A percentile compares a stretch with the other conserved stretches of the same genome.
phyloP scores from a whole-genome alignment of 1,139 yeast species.

The Protomyces pachydermus region DNA sequence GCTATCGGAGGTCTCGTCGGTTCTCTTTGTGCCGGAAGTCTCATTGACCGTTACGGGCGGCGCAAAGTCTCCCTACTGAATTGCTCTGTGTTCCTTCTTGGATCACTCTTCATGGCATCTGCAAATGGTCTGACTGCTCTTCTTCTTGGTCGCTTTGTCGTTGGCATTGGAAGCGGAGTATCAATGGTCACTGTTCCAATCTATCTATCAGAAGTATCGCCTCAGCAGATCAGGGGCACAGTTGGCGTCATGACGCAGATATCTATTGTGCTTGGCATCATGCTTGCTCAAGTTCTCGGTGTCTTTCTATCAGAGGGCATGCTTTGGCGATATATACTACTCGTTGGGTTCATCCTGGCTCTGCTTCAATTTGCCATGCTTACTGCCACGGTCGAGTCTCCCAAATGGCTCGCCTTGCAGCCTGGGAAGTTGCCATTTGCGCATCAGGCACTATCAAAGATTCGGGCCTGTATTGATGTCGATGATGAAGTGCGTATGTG shows the following conservation, averaged over 20 bases:
- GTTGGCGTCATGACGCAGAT: constrained; percentile 87
- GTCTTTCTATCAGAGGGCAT: constrained; percentile 58
- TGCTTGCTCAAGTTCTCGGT: constrained; percentile 71
- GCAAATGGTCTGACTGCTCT: constrained; percentile 48
- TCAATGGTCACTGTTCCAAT: constrained; percentile 81
- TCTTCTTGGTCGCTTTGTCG: constrained; percentile 64
- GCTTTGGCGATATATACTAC: constrained; percentile 67
- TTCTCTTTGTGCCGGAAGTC: constrained; percentile 62
- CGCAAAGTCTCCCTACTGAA: constrained; percentile 54
- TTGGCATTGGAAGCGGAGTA: constrained; percentile 84
- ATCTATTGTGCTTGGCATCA: constrained; percentile 75
- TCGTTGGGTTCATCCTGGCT: constrained; percentile 56
- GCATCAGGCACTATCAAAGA: constrained; percentile 37
- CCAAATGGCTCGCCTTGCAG: constrained; percentile 61
- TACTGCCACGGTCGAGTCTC: constrained; percentile 64
- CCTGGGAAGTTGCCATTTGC: constrained; percentile 41
- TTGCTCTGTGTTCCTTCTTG: constrained; percentile 55
- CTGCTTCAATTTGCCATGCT: constrained; percentile 47
- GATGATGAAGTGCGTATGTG: constrained; percentile 35
- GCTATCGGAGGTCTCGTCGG: constrained; percentile 83
- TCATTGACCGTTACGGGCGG: constrained; percentile 70
- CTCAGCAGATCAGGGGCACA: constrained; percentile 60
- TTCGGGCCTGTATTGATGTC: constrained; percentile 38
- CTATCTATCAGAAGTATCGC: constrained; percentile 74
- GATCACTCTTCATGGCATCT: constrained; percentile 59